These are phyloP conservation scores for Myriosclerotinia duriaeana DNA, from an alignment of 2,329 filamentous ascomycete genomes.

Conservation along the genomic window DNA sequence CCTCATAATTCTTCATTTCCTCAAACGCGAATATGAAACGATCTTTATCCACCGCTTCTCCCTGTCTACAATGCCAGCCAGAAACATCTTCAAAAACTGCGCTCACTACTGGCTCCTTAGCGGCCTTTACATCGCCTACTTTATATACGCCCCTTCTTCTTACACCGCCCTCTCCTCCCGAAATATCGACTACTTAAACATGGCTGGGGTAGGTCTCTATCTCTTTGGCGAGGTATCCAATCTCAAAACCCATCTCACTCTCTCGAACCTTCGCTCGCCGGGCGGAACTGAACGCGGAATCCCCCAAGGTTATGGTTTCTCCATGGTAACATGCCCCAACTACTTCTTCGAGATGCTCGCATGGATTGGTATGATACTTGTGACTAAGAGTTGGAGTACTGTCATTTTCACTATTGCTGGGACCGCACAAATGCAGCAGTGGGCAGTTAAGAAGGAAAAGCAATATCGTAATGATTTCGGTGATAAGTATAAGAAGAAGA, in stretches of 20 bases:
- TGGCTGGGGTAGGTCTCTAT: conserved; percentile 70
- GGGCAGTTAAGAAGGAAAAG: conserved; percentile 90
- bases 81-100: conserved; percentile 93
- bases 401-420: conserved; percentile 74
- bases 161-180: conserved; percentile 54
- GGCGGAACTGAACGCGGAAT: conserved; percentile 87
- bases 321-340: conserved; percentile 89
- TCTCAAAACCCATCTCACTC: conserved; percentile 73
- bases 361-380: conserved; percentile 79
- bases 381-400: conserved; percentile 77
- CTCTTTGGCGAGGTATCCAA: conserved; percentile 78
- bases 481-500: conserved; percentile 94
- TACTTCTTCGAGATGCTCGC: conserved; percentile 90
- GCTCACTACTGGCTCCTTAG: conserved; percentile 89
- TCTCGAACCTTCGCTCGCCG: conserved; percentile 72
- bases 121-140: conserved; percentile 78
- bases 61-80: conserved; percentile 85
- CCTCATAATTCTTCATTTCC: conserved; percentile 79
- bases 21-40: conserved; percentile 95
- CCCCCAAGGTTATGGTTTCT: conserved; percentile 80
- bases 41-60: conserved; percentile 95
- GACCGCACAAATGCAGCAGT: conserved; percentile 75
- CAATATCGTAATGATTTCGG: conserved; percentile 89
- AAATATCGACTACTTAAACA: conserved; percentile 51
- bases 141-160: conserved; percentile 76